Evolutionary conservation across 441 rosid species (phyloP).

Genomic region (Eutrema salsugineum): DNA sequence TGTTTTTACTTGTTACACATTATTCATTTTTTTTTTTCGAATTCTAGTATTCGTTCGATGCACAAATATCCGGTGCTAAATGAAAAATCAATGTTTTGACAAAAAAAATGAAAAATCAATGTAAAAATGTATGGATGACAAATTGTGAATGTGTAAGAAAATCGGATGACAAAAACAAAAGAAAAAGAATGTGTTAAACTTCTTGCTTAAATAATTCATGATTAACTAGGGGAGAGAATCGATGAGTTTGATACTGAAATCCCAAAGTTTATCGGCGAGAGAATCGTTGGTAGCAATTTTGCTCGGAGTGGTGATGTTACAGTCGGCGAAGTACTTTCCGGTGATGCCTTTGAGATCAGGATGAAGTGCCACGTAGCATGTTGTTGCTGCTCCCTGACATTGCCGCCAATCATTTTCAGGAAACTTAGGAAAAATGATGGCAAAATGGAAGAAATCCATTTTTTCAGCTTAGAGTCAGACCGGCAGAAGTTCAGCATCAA

Average conservation of each 20-base stretch:
- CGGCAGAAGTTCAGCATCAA: too few species aligned
- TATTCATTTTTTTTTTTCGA: background rate
- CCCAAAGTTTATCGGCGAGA: constrained; percentile 68
- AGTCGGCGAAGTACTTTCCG: constrained; percentile 69
- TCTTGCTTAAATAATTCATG: background rate
- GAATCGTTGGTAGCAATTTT: constrained; percentile 40
- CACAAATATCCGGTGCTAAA: background rate
- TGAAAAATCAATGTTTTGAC: too few species aligned
- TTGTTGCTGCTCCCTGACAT: constrained; percentile 82
- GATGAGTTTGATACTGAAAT: constrained; percentile 58
- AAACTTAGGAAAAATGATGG: too few species aligned
- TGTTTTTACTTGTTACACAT: background rate
- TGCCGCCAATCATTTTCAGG: too few species aligned
- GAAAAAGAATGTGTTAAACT: too few species aligned
- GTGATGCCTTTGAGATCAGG: constrained; percentile 58
- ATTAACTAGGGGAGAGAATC: constrained; percentile 26
- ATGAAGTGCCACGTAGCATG: constrained; percentile 85
- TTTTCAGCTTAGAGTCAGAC: too few species aligned
- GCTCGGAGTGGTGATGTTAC: constrained; percentile 58
- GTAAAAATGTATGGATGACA: background rate
- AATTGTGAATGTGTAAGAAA: background rate
- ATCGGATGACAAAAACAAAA: too few species aligned
- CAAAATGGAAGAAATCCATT: too few species aligned
- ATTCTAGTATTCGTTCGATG: background rate
- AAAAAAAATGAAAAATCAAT: background rate